A percentile compares a stretch with the other conserved stretches of the same genome.
phyloP scores from a whole-genome alignment of 148 eudicot species.

The Beta vulgaris region DNA sequence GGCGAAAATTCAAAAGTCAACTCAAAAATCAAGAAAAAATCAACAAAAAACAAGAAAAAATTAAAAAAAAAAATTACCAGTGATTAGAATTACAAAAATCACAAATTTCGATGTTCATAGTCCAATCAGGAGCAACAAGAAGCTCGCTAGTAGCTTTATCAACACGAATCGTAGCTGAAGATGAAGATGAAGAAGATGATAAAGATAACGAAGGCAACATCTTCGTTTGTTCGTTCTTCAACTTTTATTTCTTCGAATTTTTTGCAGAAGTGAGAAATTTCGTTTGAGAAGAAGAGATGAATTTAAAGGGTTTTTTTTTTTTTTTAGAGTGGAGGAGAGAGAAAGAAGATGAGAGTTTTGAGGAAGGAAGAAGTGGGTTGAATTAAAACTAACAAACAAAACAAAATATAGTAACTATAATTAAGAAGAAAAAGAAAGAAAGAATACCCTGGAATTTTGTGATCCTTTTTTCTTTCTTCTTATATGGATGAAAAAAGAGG shows the following conservation, averaged over 20 bases:
- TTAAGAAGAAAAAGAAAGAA: not conserved
- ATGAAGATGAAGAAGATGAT: constrained; percentile 41
- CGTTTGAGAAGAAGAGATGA: too few species aligned
- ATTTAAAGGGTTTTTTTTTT: not conserved
- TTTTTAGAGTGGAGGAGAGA: constrained; percentile 8
- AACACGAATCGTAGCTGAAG: constrained; percentile 56
- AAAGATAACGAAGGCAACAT: constrained; percentile 44
- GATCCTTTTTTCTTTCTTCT: not conserved
- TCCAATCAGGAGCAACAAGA: constrained; percentile 85
- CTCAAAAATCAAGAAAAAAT: constrained; percentile 11
- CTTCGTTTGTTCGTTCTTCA: not conserved
- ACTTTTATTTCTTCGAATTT: not conserved
- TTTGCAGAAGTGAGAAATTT: too few species aligned
- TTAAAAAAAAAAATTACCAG: constrained; percentile 38
- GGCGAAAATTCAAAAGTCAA: not conserved
- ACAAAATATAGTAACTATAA: not conserved
- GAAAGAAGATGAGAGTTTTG: constrained; percentile 19
- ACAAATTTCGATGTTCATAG: constrained; percentile 84
- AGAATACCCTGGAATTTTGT: constrained; percentile 10
- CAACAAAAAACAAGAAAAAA: not conserved
- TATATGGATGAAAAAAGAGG: constrained; percentile 6
- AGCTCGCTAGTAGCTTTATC: constrained; percentile 96
- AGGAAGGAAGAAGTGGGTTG: constrained; percentile 4
- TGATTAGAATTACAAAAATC: constrained; percentile 68
- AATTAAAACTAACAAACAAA: not conserved